These are phyloP conservation scores for Hypsizygus ulmarius DNA, from an alignment of 1,284 basidiomycete species.

Conservation along the genomic window DNA sequence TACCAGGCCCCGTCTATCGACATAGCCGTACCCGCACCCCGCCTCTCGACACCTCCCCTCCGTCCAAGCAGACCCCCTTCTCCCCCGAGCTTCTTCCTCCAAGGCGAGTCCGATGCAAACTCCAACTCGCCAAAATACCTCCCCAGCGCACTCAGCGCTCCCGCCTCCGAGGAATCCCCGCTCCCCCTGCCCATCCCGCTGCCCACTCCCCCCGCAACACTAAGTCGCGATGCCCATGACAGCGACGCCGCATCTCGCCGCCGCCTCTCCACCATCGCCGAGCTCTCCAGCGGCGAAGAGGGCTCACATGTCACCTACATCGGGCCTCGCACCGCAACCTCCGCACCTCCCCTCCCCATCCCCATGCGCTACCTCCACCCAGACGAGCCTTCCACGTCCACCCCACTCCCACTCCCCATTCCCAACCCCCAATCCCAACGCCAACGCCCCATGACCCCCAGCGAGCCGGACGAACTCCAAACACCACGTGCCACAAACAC, in stretches of 20 bases:
- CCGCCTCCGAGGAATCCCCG: constrained; percentile 25
- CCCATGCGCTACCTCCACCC: constrained; percentile 15
- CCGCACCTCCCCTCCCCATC: neutral
- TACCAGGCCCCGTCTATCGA: constrained; percentile 4
- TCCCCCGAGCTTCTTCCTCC: constrained; percentile 27
- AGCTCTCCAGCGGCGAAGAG: constrained; percentile 30
- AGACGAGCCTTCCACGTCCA: too few species aligned
- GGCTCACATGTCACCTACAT: constrained; percentile 3
- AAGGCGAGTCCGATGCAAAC: constrained; percentile 20
- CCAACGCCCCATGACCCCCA: constrained; percentile 5
- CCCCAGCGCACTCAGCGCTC: constrained; percentile 23
- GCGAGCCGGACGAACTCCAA: constrained; percentile 18
- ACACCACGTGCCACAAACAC: constrained; percentile 13
- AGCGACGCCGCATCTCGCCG: constrained; percentile 18
- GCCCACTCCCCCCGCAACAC: constrained; percentile 31
- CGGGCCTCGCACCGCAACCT: constrained; percentile 4
- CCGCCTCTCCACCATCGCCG: constrained; percentile 34
- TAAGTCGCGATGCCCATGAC: constrained; percentile 8
- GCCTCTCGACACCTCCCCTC: constrained; percentile 12
- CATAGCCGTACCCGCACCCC: constrained; percentile 8
- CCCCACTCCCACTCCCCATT: constrained; percentile 18
- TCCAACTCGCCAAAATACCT: constrained; percentile 23
- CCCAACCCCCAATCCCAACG: constrained; percentile 15
- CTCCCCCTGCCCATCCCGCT: constrained; percentile 25
- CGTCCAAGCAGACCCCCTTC: constrained; percentile 22